Evolutionary conservation across 768 basidiomycete species (phyloP), one percentile per base, ranked within the genome.

Genomic region (Cytidiella melzeri): DNA sequence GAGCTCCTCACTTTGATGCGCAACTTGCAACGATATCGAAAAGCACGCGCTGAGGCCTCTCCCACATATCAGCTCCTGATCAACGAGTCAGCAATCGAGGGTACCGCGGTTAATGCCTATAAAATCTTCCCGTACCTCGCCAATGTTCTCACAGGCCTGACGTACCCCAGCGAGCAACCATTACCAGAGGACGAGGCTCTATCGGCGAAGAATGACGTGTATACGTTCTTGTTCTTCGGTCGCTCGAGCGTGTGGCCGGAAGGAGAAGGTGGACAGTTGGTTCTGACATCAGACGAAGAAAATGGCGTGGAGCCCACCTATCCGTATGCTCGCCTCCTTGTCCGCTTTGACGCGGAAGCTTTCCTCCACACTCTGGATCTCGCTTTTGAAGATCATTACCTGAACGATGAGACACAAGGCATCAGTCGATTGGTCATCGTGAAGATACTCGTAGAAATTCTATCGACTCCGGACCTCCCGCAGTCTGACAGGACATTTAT

Each of bases 341-440:
- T 98, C 5, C 80, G 75, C 5, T 95, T 94, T 61, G 93, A 98
- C 61, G 77, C 95, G 9, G 96, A 99, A 65, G 88, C 92, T 0
- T 88, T 94, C 63, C 80, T 99, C 9, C 92, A 99, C 63, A 82
- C 88, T 2, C 73, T 99, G 53, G 96, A 99, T 65, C 82, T 93
- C 51, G 92, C 90, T 1, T 95, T 98, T 57, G 96, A 99, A 64
- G 93, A 97, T 57, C 66, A 84, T 1, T 95, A 87, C 68, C 78
- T 97, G 26, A 92, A 94, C 62, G 87, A 90, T 48, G 78, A 85
- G 38, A 71, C 76, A 3, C 74, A 73, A 43, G 69, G 72, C 23
- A 74, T 86, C 45, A 87, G 75, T 55, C 86, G 95, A 28, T 81
- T 93, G 36, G 75, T 86, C 50, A 83, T 97, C 55, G 72, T 94